A percentile compares a stretch with the other conserved stretches of the same genome.
Conservation (phyloP, 2,329 filamentous ascomycete genomes). For the Pleomassaria siparia region DNA sequence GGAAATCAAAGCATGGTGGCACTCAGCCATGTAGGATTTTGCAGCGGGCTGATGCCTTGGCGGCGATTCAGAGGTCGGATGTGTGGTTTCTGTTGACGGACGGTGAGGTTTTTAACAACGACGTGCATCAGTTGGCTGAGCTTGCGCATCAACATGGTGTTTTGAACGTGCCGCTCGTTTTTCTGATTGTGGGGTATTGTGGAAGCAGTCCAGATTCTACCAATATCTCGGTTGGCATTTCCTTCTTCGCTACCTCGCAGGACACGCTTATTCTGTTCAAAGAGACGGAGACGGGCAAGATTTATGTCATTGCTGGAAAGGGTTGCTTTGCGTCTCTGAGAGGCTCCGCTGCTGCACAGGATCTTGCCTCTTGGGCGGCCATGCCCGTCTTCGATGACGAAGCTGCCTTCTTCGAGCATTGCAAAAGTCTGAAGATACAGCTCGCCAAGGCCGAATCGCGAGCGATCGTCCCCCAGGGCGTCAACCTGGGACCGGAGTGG, state of each 20-base stretch:
- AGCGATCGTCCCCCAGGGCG: conserved; percentile 7
- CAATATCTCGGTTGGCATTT: conserved; percentile 38
- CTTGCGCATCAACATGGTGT: conserved; percentile 20
- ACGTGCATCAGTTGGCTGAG: conserved; percentile 24
- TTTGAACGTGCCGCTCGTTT: conserved; percentile 24
- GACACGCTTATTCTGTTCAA: conserved; percentile 38
- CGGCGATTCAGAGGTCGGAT: conserved; percentile 25
- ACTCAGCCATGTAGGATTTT: conserved; percentile 27
- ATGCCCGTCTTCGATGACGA: conserved; percentile 21
- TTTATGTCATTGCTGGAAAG: conserved; percentile 35
- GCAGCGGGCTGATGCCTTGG: conserved; percentile 13
- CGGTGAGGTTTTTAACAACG: conserved; percentile 24
- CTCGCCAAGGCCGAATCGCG: conserved; percentile 19
- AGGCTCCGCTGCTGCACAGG: conserved; percentile 14
- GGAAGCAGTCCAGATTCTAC: conserved; percentile 18
- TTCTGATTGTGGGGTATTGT: conserved; percentile 24
- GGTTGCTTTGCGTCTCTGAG: conserved; percentile 30
- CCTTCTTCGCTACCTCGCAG: conserved; percentile 34
- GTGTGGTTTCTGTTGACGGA: conserved; percentile 38
- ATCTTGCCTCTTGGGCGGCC: conserved; percentile 24
- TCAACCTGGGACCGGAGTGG: conserved; percentile 26
- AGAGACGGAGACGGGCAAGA: conserved; percentile 17
- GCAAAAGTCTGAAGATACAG: conserved; percentile 15
- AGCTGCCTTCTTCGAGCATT: conserved; percentile 18
- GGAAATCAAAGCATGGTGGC: conserved; percentile 17